These are phyloP conservation scores for Micromonas commoda DNA, from an alignment of 139 green algal species.

Conservation along the genomic window DNA sequence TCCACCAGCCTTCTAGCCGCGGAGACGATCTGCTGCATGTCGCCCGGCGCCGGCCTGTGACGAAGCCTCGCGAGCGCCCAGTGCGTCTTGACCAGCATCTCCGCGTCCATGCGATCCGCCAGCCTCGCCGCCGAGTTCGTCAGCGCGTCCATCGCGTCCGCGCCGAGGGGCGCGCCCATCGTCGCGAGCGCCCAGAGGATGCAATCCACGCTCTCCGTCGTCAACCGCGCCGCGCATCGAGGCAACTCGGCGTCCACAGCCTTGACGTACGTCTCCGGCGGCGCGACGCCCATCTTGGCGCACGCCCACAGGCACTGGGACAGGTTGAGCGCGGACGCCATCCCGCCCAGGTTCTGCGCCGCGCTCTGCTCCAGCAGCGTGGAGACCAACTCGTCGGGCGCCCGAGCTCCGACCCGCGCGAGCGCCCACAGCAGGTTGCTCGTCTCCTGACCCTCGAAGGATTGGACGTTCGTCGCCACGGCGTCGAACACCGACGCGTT, in stretches of 20 bases:
- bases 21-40: background rate
- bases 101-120: conserved; percentile 3
- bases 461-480: background rate
- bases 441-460: background rate
- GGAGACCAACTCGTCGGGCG: background rate
- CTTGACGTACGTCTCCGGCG: background rate
- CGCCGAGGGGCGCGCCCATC: background rate
- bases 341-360: conserved; percentile 2
- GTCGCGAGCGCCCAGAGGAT: conserved; percentile 9
- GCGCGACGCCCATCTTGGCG: background rate
- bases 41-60: background rate
- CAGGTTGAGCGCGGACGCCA: background rate
- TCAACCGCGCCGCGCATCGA: background rate
- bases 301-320: background rate
- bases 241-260: conserved; percentile 1
- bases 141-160: background rate
- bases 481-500: background rate
- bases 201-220: background rate
- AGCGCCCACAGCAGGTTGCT: conserved; percentile 10
- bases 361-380: background rate
- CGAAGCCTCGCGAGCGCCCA: conserved; percentile 13
- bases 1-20: background rate
- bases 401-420: background rate
- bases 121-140: background rate
- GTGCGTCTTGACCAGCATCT: conserved; percentile 7